Evolutionary conservation across 2,329 filamentous ascomycete genomes (phyloP).

Genomic region (Epichloe sylvatica): DNA sequence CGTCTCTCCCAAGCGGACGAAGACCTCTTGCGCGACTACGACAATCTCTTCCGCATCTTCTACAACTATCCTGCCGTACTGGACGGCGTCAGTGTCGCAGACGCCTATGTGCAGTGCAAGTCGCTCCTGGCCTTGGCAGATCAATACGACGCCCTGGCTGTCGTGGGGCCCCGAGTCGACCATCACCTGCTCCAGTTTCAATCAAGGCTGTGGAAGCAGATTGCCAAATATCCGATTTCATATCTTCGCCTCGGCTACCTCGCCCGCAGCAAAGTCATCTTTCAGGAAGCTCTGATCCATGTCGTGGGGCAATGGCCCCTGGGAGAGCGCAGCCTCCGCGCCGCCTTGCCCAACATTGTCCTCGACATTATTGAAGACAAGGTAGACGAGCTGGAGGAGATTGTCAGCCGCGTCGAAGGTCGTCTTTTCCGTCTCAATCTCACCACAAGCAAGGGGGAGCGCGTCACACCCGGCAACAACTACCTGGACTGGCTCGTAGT

Average conservation of each 20-base stretch:
- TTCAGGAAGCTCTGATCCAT: conserved; percentile 78
- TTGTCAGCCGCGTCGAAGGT: conserved; percentile 64
- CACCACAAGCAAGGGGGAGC: conserved; percentile 65
- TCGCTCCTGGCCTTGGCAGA: conserved; percentile 78
- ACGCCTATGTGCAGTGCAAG: conserved; percentile 89
- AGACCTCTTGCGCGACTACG: conserved; percentile 79
- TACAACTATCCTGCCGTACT: conserved; percentile 81
- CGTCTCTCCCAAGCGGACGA: conserved; percentile 45
- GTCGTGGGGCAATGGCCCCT: conserved; percentile 89
- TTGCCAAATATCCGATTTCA: conserved; percentile 86
- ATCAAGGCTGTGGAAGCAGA: conserved; percentile 83
- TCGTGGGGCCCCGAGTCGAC: conserved; percentile 80
- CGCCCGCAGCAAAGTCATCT: conserved; percentile 69
- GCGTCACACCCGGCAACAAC: conserved; percentile 62
- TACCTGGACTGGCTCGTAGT: conserved; percentile 86
- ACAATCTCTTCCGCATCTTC: conserved; percentile 89
- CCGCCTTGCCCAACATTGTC: conserved; percentile 58
- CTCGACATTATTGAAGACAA: conserved; percentile 91
- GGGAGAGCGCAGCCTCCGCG: conserved; percentile 62
- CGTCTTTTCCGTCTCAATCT: conserved; percentile 71
- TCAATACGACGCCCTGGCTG: conserved; percentile 79
- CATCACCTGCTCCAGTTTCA: conserved; percentile 90
- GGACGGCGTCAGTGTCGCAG: conserved; percentile 77
- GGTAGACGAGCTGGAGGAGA: conserved; percentile 78
- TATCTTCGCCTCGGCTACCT: conserved; percentile 85